A percentile compares a stretch with the other conserved stretches of the same genome.
These are phyloP conservation scores for Erythrophleum fordii DNA, from an alignment of 306 rosid species.

Conservation along the genomic window DNA sequence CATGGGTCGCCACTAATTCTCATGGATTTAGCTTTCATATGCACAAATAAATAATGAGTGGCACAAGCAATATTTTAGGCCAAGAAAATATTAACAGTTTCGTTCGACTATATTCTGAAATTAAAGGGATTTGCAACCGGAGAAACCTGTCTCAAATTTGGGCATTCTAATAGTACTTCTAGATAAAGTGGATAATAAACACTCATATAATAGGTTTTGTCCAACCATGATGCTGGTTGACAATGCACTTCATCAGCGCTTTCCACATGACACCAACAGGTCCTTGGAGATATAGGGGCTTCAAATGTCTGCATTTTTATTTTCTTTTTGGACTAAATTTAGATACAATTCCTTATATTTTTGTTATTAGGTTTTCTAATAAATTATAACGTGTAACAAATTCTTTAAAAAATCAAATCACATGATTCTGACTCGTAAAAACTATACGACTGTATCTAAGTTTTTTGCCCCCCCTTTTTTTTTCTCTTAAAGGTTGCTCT, in stretches of 20 bases:
- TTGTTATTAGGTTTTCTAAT: background rate
- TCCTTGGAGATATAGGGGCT: conserved; percentile 4
- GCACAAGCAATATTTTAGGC: background rate
- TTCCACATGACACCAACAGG: background rate
- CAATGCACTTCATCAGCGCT: background rate
- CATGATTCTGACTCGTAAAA: background rate
- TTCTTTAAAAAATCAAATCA: background rate
- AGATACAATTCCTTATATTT: background rate
- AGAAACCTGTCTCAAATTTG: conserved; percentile 11
- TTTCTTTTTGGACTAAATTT: background rate
- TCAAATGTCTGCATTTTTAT: background rate
- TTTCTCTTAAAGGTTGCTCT: background rate
- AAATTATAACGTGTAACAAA: background rate
- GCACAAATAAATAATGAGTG: background rate
- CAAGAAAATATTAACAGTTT: background rate
- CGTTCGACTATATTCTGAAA: background rate
- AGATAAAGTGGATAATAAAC: background rate
- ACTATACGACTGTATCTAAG: background rate
- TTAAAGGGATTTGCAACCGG: background rate
- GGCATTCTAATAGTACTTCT: background rate
- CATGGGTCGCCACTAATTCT: too few species aligned
- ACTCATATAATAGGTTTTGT: conserved; percentile 1
- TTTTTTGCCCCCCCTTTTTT: background rate
- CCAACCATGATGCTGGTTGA: background rate
- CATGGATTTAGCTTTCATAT: background rate